Evolutionary conservation across 768 basidiomycete species (phyloP).

Genomic region (Boletus sensibilis): DNA sequence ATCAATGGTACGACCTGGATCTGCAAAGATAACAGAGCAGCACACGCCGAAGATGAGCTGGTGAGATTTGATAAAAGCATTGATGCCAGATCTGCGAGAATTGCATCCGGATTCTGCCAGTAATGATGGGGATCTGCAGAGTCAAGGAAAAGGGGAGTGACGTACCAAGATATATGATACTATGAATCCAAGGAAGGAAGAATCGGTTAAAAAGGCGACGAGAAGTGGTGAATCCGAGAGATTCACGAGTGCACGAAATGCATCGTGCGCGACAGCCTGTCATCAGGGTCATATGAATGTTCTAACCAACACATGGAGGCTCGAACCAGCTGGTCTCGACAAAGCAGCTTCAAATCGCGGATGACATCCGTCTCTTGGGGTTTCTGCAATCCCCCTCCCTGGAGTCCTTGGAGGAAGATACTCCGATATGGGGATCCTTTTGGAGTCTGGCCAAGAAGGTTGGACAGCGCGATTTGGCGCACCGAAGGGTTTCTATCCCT

Average conservation of each 20-base stretch:
- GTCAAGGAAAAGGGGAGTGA: constrained; percentile 12
- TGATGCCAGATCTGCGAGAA: constrained; percentile 91
- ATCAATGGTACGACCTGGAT: constrained; percentile 58
- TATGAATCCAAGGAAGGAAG: constrained; percentile 73
- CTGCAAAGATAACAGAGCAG: constrained; percentile 59
- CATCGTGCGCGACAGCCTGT: constrained; percentile 90
- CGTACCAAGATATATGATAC: constrained; percentile 88
- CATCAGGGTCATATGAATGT: constrained; percentile 16
- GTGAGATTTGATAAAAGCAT: constrained; percentile 97
- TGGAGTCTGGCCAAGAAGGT: constrained; percentile 78
- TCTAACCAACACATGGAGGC: constrained; percentile 32
- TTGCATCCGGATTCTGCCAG: constrained; percentile 79
- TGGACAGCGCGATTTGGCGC: constrained; percentile 80
- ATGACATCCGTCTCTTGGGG: constrained; percentile 66
- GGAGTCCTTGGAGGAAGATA: constrained; percentile 70
- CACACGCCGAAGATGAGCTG: constrained; percentile 65
- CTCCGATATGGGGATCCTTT: constrained; percentile 65
- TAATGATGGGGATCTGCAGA: constrained; percentile 9
- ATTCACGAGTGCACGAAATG: constrained; percentile 91
- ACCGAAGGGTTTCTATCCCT: constrained; percentile 86
- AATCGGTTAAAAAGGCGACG: constrained; percentile 63
- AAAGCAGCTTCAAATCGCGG: constrained; percentile 80
- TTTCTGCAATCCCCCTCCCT: constrained; percentile 55
- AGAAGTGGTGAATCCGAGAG: constrained; percentile 81
- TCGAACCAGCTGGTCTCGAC: constrained; percentile 76